These are phyloP conservation scores for Yarrowia osloensis DNA, from an alignment of 805 yeast species.

Conservation along the genomic window DNA sequence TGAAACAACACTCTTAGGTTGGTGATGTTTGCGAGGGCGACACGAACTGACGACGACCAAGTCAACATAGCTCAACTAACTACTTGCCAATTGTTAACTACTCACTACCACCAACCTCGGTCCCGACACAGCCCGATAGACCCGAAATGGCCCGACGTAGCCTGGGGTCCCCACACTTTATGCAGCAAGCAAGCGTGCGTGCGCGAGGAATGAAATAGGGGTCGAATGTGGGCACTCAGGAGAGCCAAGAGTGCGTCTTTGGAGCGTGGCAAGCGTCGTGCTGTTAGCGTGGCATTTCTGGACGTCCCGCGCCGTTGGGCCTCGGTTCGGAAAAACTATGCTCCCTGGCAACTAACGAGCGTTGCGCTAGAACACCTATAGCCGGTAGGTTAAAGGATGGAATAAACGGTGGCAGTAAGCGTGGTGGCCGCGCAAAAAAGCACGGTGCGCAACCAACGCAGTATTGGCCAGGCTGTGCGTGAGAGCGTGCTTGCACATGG, in stretches of 20 bases:
- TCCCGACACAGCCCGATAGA: neutral
- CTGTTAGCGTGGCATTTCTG: neutral
- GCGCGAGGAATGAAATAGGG: neutral
- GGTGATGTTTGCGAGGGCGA: too few species aligned
- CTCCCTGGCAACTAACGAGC: too few species aligned
- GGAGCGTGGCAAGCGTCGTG: too few species aligned
- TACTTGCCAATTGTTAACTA: too few species aligned
- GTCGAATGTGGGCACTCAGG: neutral
- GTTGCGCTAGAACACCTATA: too few species aligned
- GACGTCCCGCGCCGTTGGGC: neutral
- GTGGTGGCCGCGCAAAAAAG: neutral
- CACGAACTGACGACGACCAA: too few species aligned
- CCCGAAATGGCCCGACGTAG: neutral
- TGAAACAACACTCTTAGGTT: neutral
- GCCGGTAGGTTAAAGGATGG: neutral
- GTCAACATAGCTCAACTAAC: too few species aligned
- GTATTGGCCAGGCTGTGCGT: too few species aligned
- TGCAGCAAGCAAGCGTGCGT: neutral
- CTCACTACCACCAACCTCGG: too few species aligned
- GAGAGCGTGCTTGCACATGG: neutral
- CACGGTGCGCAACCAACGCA: too few species aligned
- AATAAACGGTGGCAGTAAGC: neutral
- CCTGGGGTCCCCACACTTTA: slow-evolving; percentile 6
- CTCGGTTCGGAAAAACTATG: slow-evolving; percentile 12
- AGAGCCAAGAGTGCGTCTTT: neutral